Base-by-base conservation (phyloP, 2,329 filamentous ascomycete genomes). In the Myriosclerotinia duriaeana region DNA sequence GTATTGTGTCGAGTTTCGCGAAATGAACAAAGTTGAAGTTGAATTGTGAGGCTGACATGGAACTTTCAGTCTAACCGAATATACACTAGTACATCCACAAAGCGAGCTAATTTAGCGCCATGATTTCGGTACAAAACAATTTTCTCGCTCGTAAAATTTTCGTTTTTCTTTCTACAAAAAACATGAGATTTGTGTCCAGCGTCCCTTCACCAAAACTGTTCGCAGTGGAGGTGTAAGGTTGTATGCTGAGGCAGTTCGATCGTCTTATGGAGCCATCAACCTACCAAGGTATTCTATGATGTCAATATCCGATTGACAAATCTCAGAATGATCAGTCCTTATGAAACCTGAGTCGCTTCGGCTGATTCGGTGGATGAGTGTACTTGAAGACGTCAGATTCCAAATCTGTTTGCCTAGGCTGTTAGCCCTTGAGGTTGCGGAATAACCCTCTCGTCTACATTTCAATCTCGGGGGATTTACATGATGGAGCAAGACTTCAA, bases 261-360 rank as follows among this genome's bases (percentile, higher is more conserved):
- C 87, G 85, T 72, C 79, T 78, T 78, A 92, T 88, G 90, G 90
- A 93, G 89, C 88, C 89, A 91, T 88, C 85, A 71, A 71, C 76
- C 72, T 73, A 74, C 63, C 74, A 64, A 56, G 71, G 69, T 70
- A 70, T 46, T 62, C 65, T 46, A 88, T 92, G 90, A 87, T 93
- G 89, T 90, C 85, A 88, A 90, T 92, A 83, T 93, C 90, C 89
- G 87, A 91, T 93, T 90, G 92, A 96, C 93, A 95, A 91, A 88
- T 95, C 89, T 91, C 79, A 96, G 89, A 97, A 79, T 76, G 85
- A 95, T 81, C 79, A 80, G 82, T 82, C 78, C 80, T 81, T 79
- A 79, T 67, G 81, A 80, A 83, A 84, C 86, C 85, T 86, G 84
- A 85, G 86, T 91, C 88, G 88, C 85, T 80, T 78, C 83, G 84